phyloP scores from a whole-genome alignment of 331 rosid species.

The Dryas integrifolia region DNA sequence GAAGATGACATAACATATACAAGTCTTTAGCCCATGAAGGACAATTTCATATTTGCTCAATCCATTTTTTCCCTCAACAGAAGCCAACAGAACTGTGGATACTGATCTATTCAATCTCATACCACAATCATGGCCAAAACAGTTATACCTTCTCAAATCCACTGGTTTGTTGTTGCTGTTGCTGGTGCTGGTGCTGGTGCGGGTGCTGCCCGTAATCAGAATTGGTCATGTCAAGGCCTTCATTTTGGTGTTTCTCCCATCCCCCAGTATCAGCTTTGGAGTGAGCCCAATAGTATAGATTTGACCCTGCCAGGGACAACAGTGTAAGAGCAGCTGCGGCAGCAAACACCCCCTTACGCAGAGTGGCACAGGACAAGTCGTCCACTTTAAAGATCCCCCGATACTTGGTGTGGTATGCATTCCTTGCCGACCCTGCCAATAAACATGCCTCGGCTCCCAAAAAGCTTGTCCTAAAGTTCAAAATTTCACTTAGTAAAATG shows the following conservation, averaged over 20 bases:
- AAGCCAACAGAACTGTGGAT: slow-evolving; percentile 36
- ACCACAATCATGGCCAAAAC: slow-evolving; percentile 15
- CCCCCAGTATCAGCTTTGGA: slow-evolving; percentile 92
- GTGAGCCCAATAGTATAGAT: slow-evolving; percentile 77
- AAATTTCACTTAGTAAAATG: slow-evolving; percentile 14
- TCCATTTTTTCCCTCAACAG: slow-evolving; percentile 18
- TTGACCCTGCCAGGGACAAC: slow-evolving; percentile 64
- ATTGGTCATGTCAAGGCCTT: slow-evolving; percentile 63
- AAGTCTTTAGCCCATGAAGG: neutral
- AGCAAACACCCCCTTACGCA: slow-evolving; percentile 91
- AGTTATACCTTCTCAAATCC: slow-evolving; percentile 51
- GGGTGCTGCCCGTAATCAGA: slow-evolving; percentile 37
- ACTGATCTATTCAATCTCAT: slow-evolving; percentile 12
- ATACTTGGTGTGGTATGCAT: slow-evolving; percentile 92
- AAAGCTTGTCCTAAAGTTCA: slow-evolving; percentile 58
- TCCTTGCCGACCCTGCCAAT: slow-evolving; percentile 91
- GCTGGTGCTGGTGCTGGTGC: slow-evolving; percentile 1
- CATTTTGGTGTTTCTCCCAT: slow-evolving; percentile 84
- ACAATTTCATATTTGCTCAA: slow-evolving; percentile 8
- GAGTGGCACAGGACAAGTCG: slow-evolving; percentile 70
- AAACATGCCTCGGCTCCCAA: slow-evolving; percentile 90
- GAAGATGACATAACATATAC: slow-evolving; percentile 9
- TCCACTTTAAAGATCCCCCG: slow-evolving; percentile 30
- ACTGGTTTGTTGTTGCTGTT: slow-evolving; percentile 22
- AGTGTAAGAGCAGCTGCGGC: slow-evolving; percentile 84